phyloP scores from a whole-genome alignment of 2,329 filamentous ascomycete genomes.

The Claviceps cyperi region DNA sequence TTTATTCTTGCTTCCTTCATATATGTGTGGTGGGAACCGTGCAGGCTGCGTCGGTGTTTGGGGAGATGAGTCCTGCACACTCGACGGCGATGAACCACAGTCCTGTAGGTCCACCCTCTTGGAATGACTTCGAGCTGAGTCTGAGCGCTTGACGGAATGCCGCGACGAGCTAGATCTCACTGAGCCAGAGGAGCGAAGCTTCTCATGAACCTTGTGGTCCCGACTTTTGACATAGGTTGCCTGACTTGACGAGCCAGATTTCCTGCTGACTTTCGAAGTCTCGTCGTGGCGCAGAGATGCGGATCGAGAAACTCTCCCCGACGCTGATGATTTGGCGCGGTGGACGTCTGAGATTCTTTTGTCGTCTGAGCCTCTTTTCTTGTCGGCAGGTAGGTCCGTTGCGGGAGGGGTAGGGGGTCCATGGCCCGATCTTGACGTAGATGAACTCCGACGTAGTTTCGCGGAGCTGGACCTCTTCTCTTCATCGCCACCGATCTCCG shows the following conservation, averaged over 20 bases:
- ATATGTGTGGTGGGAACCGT: constrained; percentile 32
- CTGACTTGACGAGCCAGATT: constrained; percentile 44
- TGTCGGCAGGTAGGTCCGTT: constrained; percentile 41
- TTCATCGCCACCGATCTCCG: constrained; percentile 44
- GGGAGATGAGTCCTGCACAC: constrained; percentile 40
- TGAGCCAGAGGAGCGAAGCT: constrained; percentile 21
- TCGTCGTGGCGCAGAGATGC: constrained; percentile 31
- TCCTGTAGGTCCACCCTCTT: constrained; percentile 25
- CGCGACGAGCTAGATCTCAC: constrained; percentile 20
- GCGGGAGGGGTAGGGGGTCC: constrained; percentile 50
- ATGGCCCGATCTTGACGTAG: constrained; percentile 25
- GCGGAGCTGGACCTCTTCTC: constrained; percentile 31
- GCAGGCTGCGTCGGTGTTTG: constrained; percentile 44
- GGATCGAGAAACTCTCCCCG: constrained; percentile 28
- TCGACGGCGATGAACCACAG: constrained; percentile 31
- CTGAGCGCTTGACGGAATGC: constrained; percentile 21
- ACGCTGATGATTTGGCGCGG: constrained; percentile 30
- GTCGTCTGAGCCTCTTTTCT: constrained; percentile 23
- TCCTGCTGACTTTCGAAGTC: constrained; percentile 36
- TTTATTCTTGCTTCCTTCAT: constrained; percentile 24
- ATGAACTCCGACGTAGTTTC: constrained; percentile 25
- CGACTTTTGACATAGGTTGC: constrained; percentile 35
- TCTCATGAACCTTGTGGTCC: constrained; percentile 20
- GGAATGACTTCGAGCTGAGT: constrained; percentile 20
- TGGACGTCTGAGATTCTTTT: constrained; percentile 8